Evolutionary conservation across 257 asterid species (phyloP), one percentile per base, ranked within the genome.

Genomic region (Solanum stenotomum): DNA sequence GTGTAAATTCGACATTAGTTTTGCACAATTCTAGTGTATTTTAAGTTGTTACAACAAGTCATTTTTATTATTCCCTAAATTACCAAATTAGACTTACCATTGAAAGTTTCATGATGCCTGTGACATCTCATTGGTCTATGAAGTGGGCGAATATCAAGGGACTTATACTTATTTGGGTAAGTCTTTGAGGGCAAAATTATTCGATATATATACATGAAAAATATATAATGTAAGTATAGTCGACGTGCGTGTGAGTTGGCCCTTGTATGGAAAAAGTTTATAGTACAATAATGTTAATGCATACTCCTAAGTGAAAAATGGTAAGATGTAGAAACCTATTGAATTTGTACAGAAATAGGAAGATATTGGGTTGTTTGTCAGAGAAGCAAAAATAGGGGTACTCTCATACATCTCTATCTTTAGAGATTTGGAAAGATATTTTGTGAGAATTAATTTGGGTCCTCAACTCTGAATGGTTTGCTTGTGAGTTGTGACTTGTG

Each of bases 371-470:
- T 61, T 83, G 68, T 56, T 82, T 71, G 81, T 63, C 27, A 46
- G 4, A 46, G 18, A 82, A 49, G 44, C 11, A 18, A 82, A 56
- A 82, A 18, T 52, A 37, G 85, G 31, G 34, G 63, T 12, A 40
- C 35, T 84, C 86, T 78, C 68, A 83, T 68, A 83, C 31, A 89
- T 89, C 90, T 65, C 85, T 29, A 83, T 89, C 91, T 76, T 18
- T 29, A 34, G 75, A 89, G 91, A 91, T 89, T 31, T 61, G 74
- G 82, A 83, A 91, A 89, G 91, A 89, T 91, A 88, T 79, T 86
- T 84, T 65, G 65, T n/a, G 59, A 63, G 67, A 27, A 68, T 75
- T 89, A 29, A 25, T 67, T 56, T 18, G 76, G 86, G 87, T 90
- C 91, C 74, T 79, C 89, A 29, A 67, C 4, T 23, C 59, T 27